These are phyloP conservation scores for Nepenthes gracilis DNA, from an alignment of 148 eudicot species.

Conservation along the genomic window DNA sequence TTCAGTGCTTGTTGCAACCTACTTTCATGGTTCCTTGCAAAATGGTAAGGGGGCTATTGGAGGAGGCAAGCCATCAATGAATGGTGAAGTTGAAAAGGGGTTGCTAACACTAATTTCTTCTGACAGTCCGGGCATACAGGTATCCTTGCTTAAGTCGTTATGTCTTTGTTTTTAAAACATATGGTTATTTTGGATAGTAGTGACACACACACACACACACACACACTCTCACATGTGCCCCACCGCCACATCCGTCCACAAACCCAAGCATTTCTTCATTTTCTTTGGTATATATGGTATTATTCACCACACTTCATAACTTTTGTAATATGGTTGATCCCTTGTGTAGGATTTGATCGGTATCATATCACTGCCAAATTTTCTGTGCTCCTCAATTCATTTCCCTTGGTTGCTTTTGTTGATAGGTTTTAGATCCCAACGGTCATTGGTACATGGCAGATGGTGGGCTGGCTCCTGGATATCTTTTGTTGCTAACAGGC, in stretches of 20 bases:
- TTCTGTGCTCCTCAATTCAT: conserved; percentile 13
- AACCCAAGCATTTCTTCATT: no score
- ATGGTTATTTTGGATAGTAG: no score
- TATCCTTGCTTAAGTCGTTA: conserved; percentile 7
- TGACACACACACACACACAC: no score
- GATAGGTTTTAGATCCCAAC: conserved; percentile 86
- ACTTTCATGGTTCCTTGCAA: conserved; percentile 38
- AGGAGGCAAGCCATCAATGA: conserved; percentile 41
- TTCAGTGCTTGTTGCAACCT: conserved; percentile 74
- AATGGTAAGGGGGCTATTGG: conserved; percentile 54
- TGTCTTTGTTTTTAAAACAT: neutral
- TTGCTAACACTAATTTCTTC: conserved; percentile 57
- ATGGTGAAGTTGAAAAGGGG: conserved; percentile 74
- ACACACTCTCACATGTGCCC: no score
- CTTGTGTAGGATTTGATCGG: neutral
- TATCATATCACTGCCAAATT: neutral
- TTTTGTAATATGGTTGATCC: no score
- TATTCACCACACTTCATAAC: no score
- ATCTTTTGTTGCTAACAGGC: conserved; percentile 65
- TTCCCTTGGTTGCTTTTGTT: conserved; percentile 10
- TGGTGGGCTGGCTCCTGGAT: conserved; percentile 49
- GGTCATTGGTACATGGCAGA: conserved; percentile 91
- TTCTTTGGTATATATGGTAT: no score
- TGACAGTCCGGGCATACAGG: conserved; percentile 87
- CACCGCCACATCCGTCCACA: no score